phyloP scores from a whole-genome alignment of 2,329 filamentous ascomycete genomes.

The Cladosporium velox region DNA sequence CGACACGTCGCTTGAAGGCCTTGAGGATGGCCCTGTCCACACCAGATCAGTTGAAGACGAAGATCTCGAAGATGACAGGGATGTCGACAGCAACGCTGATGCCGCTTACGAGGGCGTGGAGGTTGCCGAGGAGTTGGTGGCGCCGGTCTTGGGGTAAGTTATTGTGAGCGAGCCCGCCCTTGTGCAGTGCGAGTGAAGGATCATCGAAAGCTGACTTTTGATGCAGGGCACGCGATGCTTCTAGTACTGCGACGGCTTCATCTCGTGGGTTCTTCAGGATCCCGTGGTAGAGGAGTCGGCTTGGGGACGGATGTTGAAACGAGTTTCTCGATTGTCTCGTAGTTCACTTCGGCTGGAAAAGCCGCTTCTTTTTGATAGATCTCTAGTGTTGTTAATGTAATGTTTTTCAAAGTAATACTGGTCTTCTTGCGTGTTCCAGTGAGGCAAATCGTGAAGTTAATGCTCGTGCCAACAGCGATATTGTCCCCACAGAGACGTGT shows the following conservation, averaged over 20 bases:
- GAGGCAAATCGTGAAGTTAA: neutral
- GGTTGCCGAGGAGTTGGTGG: slow-evolving; percentile 6
- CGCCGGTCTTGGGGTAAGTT: slow-evolving; percentile 14
- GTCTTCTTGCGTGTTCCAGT: neutral
- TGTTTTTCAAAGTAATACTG: neutral
- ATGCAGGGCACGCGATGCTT: neutral
- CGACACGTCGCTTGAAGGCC: neutral
- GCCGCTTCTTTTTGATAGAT: neutral
- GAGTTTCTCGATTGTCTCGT: neutral
- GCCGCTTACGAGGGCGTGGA: slow-evolving; percentile 7
- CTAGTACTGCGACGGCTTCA: neutral
- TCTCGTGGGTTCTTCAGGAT: slow-evolving; percentile 6
- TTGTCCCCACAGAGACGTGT: too few relatives aligned
- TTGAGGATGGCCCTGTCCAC: neutral
- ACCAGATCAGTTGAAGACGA: neutral
- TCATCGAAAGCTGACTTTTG: neutral
- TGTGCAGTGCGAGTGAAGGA: neutral
- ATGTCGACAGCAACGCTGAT: neutral
- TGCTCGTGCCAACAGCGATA: neutral
- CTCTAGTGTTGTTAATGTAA: neutral
- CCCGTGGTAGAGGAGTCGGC: neutral
- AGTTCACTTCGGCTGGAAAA: neutral
- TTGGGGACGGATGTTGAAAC: neutral
- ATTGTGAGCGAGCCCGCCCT: neutral
- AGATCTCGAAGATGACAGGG: neutral